Evolutionary conservation across 331 rosid genomes (phyloP), one percentile per base, ranked within the genome.

Genomic region (Acacia concinna): DNA sequence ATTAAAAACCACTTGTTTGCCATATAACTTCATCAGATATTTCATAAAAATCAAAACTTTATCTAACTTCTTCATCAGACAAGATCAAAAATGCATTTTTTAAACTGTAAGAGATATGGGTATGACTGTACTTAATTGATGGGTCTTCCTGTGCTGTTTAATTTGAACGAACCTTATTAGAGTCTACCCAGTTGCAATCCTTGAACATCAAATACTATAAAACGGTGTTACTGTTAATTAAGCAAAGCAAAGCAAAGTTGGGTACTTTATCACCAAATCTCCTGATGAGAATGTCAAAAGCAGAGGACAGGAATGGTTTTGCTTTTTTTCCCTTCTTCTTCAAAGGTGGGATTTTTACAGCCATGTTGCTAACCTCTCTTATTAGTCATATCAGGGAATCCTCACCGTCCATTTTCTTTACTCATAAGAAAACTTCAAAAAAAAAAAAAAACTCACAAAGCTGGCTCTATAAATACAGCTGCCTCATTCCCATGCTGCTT

Each of bases 271-370:
- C 34, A 67, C 43, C 69, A 44, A 25, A 25, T 57, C 77, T 11
- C 51, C 35, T 1, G 43, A 52, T 3, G 47, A 51, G 73, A 71
- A 65, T 27, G 69, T 85, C 79, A 76, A 89, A 89, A 83, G 82
- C 57, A 77, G 90, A 80, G 91, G 87, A 88, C 92, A 82, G 76
- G 27, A 86, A 38, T 18, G 41, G 47, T 85, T 78, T 23, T 83
- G 85, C 94, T 32, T 81, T 81, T 5, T 27, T 12, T 11, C 2
- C 2, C 27, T 6, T 1, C 60, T 21, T 52, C 60, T 21, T 21
- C 63, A 23, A 23, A 10, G 63, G 9, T 37, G 47, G 47, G 76
- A 60, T 76, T 85, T 76, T 85, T 71, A 85, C 81, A 59, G 44
- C 85, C 87, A 60, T 23, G n/a, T 5, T 46, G 34, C 57, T 80